Percentiles rank a stretch among this genome's conserved stretches.
Evolutionary conservation across 129 eudicot genomes (phyloP).

Genomic region (Escallonia herrerae): DNA sequence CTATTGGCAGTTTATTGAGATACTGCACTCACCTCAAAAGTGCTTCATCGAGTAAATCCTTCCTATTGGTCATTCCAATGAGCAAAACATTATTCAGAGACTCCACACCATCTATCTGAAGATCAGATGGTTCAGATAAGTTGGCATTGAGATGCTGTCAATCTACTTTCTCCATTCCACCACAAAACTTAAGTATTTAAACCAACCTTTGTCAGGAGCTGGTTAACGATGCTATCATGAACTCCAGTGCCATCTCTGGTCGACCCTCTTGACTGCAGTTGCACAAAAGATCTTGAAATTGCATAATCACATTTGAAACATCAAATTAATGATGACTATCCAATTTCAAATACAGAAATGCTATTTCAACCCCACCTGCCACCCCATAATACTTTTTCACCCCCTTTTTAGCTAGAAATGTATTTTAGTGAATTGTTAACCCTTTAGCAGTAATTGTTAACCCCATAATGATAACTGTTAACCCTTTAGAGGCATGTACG

Average conservation of each 20-base stretch:
- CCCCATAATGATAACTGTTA: no score
- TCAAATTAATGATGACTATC: background rate
- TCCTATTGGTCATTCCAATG: constrained; percentile 98
- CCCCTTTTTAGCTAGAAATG: no score
- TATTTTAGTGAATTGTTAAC: no score
- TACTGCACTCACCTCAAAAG: constrained; percentile 62
- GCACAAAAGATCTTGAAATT: constrained; percentile 3
- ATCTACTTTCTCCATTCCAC: constrained; percentile 5
- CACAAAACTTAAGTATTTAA: constrained; percentile 8
- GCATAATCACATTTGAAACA: background rate
- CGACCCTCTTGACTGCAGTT: constrained; percentile 95
- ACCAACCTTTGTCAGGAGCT: constrained; percentile 96
- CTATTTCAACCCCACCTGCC: no score
- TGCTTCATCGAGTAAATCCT: constrained; percentile 98
- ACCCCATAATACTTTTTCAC: no score
- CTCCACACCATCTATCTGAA: constrained; percentile 98
- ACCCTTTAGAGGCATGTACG: no score
- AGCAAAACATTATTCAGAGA: constrained; percentile 92
- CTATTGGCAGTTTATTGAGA: constrained; percentile 2
- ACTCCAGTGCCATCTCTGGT: constrained; percentile 99
- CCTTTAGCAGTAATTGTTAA: no score
- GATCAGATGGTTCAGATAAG: constrained; percentile 16
- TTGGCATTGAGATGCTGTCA: constrained; percentile 9
- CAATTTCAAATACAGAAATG: background rate
- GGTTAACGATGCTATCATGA: constrained; percentile 98